Evolutionary conservation across 1,284 basidiomycete species (phyloP).

Genomic region (Trichosporon coremiiforme): DNA sequence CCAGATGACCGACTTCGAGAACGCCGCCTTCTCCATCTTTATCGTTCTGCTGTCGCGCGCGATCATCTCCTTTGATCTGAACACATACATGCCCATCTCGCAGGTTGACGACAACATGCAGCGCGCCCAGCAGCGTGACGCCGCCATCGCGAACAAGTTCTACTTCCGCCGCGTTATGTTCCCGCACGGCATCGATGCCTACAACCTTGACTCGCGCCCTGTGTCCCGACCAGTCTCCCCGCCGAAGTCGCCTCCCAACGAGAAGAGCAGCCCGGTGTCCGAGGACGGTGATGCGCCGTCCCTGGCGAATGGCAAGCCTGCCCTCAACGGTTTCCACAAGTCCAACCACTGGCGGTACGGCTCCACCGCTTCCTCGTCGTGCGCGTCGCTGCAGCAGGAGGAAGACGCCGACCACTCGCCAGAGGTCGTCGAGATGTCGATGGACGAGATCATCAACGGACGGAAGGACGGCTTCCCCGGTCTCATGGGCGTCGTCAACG

Average conservation of each 20-base stretch:
- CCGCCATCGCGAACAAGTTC: constrained; percentile 72
- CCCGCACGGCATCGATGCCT: constrained; percentile 58
- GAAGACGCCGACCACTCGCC: constrained; percentile 52
- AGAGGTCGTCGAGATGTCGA: constrained; percentile 88
- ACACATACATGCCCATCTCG: constrained; percentile 96
- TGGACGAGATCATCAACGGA: constrained; percentile 93
- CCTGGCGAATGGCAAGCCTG: constrained; percentile 8
- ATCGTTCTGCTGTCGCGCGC: constrained; percentile 91
- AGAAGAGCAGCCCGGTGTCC: constrained; percentile 19
- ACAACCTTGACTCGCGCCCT: constrained; percentile 49
- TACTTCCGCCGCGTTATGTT: constrained; percentile 89
- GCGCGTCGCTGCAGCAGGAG: constrained; percentile 28
- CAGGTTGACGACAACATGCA: constrained; percentile 99
- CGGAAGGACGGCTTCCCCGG: constrained; percentile 75
- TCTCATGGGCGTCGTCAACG: constrained; percentile 77
- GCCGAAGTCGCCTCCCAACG: constrained; percentile 33
- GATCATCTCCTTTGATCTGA: constrained; percentile 85
- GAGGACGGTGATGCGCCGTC: constrained; percentile 11
- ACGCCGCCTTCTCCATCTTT: constrained; percentile 94
- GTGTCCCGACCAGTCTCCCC: constrained; percentile 30
- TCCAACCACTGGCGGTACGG: constrained; percentile 7
- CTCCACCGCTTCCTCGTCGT: constrained; percentile 20
- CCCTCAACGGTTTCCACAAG: constrained; percentile 7
- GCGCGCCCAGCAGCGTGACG: constrained; percentile 81
- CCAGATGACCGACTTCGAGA: constrained; percentile 98